Base-by-base conservation (phyloP, 495 filamentous ascomycete genomes). In the Tetracladium setigerum region DNA sequence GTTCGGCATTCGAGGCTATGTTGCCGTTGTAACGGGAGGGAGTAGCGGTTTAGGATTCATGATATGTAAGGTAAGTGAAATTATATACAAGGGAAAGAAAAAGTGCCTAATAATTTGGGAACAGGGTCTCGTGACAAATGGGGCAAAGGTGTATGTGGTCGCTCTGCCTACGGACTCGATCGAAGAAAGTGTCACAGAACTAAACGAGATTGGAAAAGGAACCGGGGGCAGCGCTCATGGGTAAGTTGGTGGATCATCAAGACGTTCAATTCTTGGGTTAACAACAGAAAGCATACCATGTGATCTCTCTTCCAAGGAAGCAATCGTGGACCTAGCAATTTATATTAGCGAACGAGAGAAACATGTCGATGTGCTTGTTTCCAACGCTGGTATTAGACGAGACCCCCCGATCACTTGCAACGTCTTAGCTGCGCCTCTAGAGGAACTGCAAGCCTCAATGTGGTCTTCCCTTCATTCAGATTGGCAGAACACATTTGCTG, bases 11-110 rank as follows among this genome's bases (percentile, higher is more conserved):
- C 60, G 64, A 43, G 67, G 63, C 6, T 52, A 61, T 27, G 61
- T 71, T 13, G 67, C 67, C n/a, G 30, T 70, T 8, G 64, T 70
- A 0, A 72, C 67, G 4, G 69, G 69, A 24, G 69, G 69, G 0
- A 69, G 62, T 37, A 70, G 67, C 53, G 67, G 69, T 13, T 52
- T 72, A 27, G 69, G 69, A 8, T 45, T 69, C 14, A 72, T 72
- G 69, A 71, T 71, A 30, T 53, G 54, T 41, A 66, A 62, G 41
- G 67, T 61, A 53, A 34, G 49, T 45, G 5, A 18, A 32, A 32
- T 17, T 44, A 33, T 17, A 5, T 14, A n/a, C 10, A 5, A 12
- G n/a, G 33, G 32, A 30, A 13, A 43, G 9, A 9, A 36, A 44
- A 18, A 10, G 11, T 5, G 7, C 24, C 31, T 9, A 8, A 9